These are phyloP conservation scores for Phanerochaete carnosa DNA, from an alignment of 768 basidiomycete species.

Conservation along the genomic window DNA sequence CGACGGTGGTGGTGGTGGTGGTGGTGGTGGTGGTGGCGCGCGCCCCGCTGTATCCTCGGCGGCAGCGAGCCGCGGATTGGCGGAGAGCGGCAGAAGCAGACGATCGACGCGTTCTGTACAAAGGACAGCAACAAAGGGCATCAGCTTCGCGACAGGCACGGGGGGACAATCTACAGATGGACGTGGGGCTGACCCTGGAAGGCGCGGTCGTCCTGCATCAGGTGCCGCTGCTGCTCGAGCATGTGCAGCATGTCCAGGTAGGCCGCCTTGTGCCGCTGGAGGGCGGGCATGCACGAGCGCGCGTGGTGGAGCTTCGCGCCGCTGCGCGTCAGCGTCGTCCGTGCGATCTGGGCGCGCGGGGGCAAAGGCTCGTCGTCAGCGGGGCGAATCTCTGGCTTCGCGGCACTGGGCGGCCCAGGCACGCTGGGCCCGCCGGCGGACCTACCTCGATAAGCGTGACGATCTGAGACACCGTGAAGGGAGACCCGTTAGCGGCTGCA, in stretches of 20 bases:
- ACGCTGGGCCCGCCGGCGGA: conserved; percentile 3
- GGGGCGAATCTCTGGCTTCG: too few relatives aligned
- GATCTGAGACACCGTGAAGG: conserved; percentile 31
- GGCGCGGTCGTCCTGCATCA: conserved; percentile 7
- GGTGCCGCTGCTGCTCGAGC: conserved; percentile 5
- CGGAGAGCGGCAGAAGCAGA: conserved; percentile 31
- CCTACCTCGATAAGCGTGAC: conserved; percentile 51
- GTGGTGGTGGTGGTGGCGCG: too few relatives aligned
- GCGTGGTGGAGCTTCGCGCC: conserved; percentile 45
- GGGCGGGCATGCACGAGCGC: conserved; percentile 38
- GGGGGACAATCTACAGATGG: not conserved
- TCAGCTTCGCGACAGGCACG: not conserved
- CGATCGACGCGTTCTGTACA: conserved; percentile 29
- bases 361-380: not conserved
- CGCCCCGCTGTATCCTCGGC: conserved; percentile 29
- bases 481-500: not conserved
- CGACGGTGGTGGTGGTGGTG: too few relatives aligned
- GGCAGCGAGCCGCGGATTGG: conserved; percentile 28
- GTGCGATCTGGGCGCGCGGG: conserved; percentile 37
- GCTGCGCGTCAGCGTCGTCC: conserved; percentile 40
- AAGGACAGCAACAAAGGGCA: not conserved
- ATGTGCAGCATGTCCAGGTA: conserved; percentile 45
- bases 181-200: conserved; percentile 8
- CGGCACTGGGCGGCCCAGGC: too few relatives aligned
- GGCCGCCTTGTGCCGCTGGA: conserved; percentile 40